Evolutionary conservation across 2,329 filamentous ascomycete genomes (phyloP).

Genomic region (Leptographium lundbergii): DNA sequence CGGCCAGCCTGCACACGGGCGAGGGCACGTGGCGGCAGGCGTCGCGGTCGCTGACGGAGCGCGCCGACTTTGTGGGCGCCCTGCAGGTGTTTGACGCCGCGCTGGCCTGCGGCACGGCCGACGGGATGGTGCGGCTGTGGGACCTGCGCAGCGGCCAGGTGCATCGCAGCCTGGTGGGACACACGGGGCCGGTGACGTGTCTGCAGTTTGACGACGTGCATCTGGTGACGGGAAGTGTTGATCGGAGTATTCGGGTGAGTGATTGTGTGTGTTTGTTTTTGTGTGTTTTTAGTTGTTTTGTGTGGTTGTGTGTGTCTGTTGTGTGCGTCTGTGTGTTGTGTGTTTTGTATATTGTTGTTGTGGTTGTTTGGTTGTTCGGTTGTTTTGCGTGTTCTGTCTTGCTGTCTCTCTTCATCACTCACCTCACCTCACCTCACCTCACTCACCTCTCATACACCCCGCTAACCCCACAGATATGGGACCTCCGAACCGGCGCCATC

Average conservation of each 20-base stretch:
- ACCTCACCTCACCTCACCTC: too few species aligned
- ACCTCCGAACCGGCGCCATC: constrained; percentile 89
- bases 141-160: constrained; percentile 93
- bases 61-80: constrained; percentile 89
- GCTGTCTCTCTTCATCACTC: too few species aligned
- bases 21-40: constrained; percentile 61
- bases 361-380: not conserved
- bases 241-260: constrained; percentile 87
- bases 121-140: constrained; percentile 95
- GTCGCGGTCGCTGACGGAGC: constrained; percentile 55
- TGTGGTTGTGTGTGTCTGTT: not conserved
- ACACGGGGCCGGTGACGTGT: constrained; percentile 87
- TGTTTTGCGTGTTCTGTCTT: too few species aligned
- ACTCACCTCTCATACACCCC: too few species aligned
- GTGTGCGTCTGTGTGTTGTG: not conserved
- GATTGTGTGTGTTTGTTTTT: not conserved
- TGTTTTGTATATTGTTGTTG: too few species aligned
- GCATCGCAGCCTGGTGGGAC: constrained; percentile 88
- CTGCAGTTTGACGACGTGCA: constrained; percentile 95
- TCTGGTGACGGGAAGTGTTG: constrained; percentile 81
- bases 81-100: constrained; percentile 94
- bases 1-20: constrained; percentile 46
- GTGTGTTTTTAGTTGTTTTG: not conserved
- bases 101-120: constrained; percentile 88
- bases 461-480: constrained; percentile 68